Base-by-base conservation (phyloP, 164 flowering plant genomes). In the Euptelea pleiosperma region DNA sequence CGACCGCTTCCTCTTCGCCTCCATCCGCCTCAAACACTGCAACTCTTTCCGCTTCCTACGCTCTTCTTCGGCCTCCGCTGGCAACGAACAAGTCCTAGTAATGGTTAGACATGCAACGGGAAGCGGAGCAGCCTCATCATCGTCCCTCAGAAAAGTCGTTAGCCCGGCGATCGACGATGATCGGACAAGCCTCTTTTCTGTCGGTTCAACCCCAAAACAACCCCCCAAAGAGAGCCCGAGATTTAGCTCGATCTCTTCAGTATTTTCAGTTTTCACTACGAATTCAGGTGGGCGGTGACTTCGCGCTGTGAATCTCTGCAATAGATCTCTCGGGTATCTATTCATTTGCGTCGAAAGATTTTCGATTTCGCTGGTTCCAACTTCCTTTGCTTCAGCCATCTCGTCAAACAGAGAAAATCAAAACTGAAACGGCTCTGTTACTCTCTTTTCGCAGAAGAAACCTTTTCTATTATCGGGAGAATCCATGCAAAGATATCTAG, bases 211-310 rank as follows among this genome's bases (percentile, higher is more conserved):
- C 15, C 99, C 97, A 59, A 93, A 93, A 55, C 85, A 68, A 6
- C 99, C 97, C 0, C 91, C 93, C 10, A 93, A 62, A 5, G 99
- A 93, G n/a, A 93, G 71, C 43, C 96, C 97, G 0, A 93, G 83
- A 71, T 79, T 88, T 39, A 93, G 77, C 79, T 86, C 96, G 12
- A 86, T 57, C 25, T 77, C 95, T 12, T 75, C 81, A 2, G 55
- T 59, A 3, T 53, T 79, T 0, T 72, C 81, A 1, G 58, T 69
- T 12, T n/a, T n/a, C n/a, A n/a, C n/a, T n/a, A n/a, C n/a, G n/a
- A 10, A 49, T 3, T 44, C 34, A 7, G 24, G 28, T 3, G 46
- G 29, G n/a, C 35, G 39, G 11, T 65, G 43, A 39, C 53, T 66
- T 24, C 55, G 65, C 1, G 67, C 54, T 65, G 60, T 67, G 64